Evolutionary conservation across 371 early-diverging fungal species (phyloP), one percentile per base, ranked within the genome.

Genomic region (Choanephora cucurbitarum): DNA sequence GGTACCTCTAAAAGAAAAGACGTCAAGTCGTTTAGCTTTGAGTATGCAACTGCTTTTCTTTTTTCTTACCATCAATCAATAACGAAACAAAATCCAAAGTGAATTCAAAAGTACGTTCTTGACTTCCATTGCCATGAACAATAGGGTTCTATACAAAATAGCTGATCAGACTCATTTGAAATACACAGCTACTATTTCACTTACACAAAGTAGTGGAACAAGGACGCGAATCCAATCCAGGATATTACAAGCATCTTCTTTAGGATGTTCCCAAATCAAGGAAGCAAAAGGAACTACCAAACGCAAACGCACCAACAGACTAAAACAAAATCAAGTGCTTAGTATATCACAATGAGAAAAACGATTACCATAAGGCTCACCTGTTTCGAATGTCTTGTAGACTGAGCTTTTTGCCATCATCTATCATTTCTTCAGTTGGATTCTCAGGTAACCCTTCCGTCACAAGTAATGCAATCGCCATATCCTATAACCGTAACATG

Each of bases 101-200:
- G 63, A 84, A 82, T 52, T 84, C 85, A 70, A 84, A 84, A 18
- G 80, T 71, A 17, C 73, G 66, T 46, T 84, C 85, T 47, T 84
- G 81, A n/a, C 78, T 77, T 19, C 85, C 82, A 55, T 82, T 80
- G 7, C 85, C 85, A 57, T 84, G 85, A 17, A 84, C 62, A 47
- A 84, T 62, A 1, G 85, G 80, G 14, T 75, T 81, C 66, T 82
- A 60, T 13, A 34, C 21, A 21, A 17, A 11, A 55, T 52, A 31
- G 39, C n/a, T 28, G 18, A 13, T 9, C 28, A 2, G 14, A 8
- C n/a, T 6, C n/a, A 9, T 42, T 34, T 44, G 17, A 14, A 33
- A 6, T 11, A 41, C 31, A 28, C 40, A 47, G 14, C 18, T 28
- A 22, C 5, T 11, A 37, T 18, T 13, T 14, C 21, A 59, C 72